Base-by-base conservation (phyloP, 2,329 filamentous ascomycete genomes). In the Cryphonectria japonica region DNA sequence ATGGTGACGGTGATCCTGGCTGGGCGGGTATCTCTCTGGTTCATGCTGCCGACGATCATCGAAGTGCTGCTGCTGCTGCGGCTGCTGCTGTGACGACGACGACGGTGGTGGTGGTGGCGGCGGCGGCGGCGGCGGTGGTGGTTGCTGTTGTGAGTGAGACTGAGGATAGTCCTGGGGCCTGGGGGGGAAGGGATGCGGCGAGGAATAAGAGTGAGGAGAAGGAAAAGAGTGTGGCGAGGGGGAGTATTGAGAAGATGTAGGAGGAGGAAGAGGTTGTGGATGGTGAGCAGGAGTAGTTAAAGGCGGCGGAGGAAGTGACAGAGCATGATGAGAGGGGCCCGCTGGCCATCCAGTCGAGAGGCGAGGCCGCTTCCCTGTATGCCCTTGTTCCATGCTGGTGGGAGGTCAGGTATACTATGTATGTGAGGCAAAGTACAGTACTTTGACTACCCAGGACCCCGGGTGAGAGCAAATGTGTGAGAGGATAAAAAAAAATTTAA, bases 321-420 rank as follows among this genome's bases (percentile, higher is more conserved):
- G 80, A 75, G 85, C 80, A 81, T 83, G 80, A 80, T 82, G 83
- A 75, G 81, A 80, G 79, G 82, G 81, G 78, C 83, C 83, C 73
- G 80, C 83, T 78, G 85, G 82, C 84, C 85, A 79, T 74, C 78
- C 79, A 77, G 80, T 80, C 76, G 80, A 81, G 75, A 89, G 82
- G 82, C 88, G 87, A 79, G 85, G 85, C 78, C 88, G 87, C 83
- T 90, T 90, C 78, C 80, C 82, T 77, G 89, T 87, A 78, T 86
- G 86, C 80, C 83, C 85, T 83, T 82, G 82, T 82, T 90, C 88
- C 88, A 90, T 90, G 84, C 81, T 87, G 80, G 59, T 59, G 62
- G 39, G 65, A 68, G 79, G 77, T 77, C 78, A 80, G 83, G 84
- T 83, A 83, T 78, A 80, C 59, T 34, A 22, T 62, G 26, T 50